Evolutionary conservation across 768 basidiomycete genomes (phyloP).

Genomic region (Phylloporus sp.): DNA sequence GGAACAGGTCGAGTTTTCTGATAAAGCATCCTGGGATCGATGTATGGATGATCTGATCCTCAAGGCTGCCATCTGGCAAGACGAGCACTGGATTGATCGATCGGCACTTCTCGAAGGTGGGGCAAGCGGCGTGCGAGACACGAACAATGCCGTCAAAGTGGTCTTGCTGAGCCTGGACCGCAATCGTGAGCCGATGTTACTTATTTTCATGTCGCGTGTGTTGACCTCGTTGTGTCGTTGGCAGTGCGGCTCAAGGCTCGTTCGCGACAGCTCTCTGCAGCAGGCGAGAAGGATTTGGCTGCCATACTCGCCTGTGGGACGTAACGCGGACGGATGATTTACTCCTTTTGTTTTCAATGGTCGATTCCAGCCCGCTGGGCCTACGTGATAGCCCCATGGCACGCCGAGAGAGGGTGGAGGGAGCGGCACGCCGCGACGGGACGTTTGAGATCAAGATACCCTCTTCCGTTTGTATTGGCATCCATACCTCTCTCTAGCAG

Average conservation of each 20-base stretch:
- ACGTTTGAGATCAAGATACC: background rate
- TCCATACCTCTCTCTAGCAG: slow-evolving; percentile 17
- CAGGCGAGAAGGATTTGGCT: slow-evolving; percentile 82
- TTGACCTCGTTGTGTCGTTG: slow-evolving; percentile 6
- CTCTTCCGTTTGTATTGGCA: too few relatives aligned
- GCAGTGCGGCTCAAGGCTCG: slow-evolving; percentile 88
- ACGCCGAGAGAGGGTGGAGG: slow-evolving; percentile 22
- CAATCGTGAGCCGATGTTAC: slow-evolving; percentile 57
- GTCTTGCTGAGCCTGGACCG: slow-evolving; percentile 88
- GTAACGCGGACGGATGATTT: slow-evolving; percentile 10
- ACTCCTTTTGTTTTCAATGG: background rate
- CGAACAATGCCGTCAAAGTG: slow-evolving; percentile 63
- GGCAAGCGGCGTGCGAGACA: slow-evolving; percentile 32
- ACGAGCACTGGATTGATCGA: slow-evolving; percentile 87
- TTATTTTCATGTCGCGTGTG: slow-evolving; percentile 10
- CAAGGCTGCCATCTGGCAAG: slow-evolving; percentile 88
- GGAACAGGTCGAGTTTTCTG: slow-evolving; percentile 74
- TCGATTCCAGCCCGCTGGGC: slow-evolving; percentile 3
- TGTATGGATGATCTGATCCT: slow-evolving; percentile 96
- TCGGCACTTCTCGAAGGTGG: slow-evolving; percentile 56
- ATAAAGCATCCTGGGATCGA: slow-evolving; percentile 47
- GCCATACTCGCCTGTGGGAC: slow-evolving; percentile 47
- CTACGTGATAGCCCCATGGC: slow-evolving; percentile 24
- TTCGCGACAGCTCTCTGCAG: slow-evolving; percentile 77
- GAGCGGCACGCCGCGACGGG: slow-evolving; percentile 5